Evolutionary conservation across 768 basidiomycete species (phyloP).

Genomic region (Leccinum disarticulatum): DNA sequence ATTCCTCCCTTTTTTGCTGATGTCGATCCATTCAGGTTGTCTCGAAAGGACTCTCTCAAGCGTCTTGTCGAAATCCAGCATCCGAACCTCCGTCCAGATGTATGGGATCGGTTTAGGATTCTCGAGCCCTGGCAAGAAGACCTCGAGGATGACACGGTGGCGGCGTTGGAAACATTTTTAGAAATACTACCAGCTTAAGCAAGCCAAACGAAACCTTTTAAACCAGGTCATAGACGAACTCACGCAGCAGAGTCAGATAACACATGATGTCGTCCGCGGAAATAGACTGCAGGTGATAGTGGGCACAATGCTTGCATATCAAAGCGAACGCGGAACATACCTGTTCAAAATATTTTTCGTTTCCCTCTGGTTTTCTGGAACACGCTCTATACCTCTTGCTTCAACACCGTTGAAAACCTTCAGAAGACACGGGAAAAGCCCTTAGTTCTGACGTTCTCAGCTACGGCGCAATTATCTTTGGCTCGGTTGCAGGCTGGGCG

Average conservation of each 20-base stretch:
- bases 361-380: constrained; percentile 49
- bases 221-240: too few relatives aligned
- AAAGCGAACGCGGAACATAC: background rate
- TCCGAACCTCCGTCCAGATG: background rate
- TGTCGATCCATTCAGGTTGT: background rate
- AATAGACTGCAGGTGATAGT: constrained; percentile 33
- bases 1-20: background rate
- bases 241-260: too few relatives aligned
- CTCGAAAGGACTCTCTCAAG: constrained; percentile 11
- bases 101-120: background rate
- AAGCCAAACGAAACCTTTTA: too few relatives aligned
- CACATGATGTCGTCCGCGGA: too few relatives aligned
- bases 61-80: constrained; percentile 2
- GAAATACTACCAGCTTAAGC: background rate
- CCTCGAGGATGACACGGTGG: background rate
- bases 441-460: constrained; percentile 49
- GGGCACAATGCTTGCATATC: background rate
- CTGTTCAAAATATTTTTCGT: constrained; percentile 43
- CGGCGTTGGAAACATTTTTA: background rate
- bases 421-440: constrained; percentile 44
- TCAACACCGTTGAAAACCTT: constrained; percentile 49
- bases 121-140: background rate
- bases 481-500: constrained; percentile 48
- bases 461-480: constrained; percentile 54
- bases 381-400: constrained; percentile 54